phyloP scores from a whole-genome alignment of 2,329 filamentous ascomycete species.

The Raffaelea deltoideospora region DNA sequence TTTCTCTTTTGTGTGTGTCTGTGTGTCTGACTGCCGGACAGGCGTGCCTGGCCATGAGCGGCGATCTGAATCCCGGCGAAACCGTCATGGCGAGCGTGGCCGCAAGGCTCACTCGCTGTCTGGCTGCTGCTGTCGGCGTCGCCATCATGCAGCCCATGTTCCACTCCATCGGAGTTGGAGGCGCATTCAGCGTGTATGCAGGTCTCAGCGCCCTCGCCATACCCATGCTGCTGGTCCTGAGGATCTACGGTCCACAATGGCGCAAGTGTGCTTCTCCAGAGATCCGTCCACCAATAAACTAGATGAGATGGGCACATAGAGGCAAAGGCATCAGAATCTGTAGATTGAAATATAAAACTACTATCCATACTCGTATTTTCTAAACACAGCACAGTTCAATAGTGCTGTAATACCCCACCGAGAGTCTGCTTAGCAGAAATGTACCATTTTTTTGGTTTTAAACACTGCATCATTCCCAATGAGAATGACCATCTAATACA shows the following conservation, averaged over 20 bases:
- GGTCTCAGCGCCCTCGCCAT: conserved; percentile 1
- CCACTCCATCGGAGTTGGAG: neutral
- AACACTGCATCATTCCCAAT: no score
- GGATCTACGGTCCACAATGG: neutral
- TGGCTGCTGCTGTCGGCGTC: conserved; percentile 1
- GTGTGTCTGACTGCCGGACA: neutral
- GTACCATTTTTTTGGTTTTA: no score
- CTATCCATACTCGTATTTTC: no score
- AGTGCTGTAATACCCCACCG: no score
- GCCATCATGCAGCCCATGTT: neutral
- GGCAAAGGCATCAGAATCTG: no score
- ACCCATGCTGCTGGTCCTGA: neutral
- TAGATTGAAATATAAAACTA: no score
- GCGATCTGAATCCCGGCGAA: neutral
- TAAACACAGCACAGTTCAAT: no score
- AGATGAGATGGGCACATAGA: no score
- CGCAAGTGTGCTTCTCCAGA: no score
- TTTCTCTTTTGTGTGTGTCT: neutral
- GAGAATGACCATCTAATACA: no score
- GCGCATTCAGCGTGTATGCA: conserved; percentile 1
- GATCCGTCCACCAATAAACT: no score
- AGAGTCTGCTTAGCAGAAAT: no score
- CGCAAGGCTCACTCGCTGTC: neutral
- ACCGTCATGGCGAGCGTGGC: neutral
- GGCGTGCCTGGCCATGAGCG: neutral